Evolutionary conservation across 305 asterid genomes (phyloP).

Genomic region (Fraxinus angustifolia): DNA sequence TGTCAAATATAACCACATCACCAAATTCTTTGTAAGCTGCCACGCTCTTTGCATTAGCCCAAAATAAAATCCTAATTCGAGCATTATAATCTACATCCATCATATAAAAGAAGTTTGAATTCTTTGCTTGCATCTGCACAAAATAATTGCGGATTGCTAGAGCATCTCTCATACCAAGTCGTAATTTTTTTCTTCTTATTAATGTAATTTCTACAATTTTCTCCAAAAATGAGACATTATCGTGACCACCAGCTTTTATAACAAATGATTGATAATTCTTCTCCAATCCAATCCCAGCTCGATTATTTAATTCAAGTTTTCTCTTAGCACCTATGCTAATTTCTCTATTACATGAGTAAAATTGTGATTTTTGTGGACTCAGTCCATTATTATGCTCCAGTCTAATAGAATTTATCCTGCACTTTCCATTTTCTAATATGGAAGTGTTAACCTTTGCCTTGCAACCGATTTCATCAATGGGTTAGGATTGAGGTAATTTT

Average conservation of each 20-base stretch:
- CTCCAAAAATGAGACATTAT: background rate
- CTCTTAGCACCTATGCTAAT: background rate
- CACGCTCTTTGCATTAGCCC: background rate
- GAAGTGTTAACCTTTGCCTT: background rate
- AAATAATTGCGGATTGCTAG: background rate
- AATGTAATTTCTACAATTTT: background rate
- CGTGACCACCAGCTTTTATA: background rate
- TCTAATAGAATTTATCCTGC: background rate
- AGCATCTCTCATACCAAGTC: background rate
- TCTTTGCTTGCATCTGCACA: background rate
- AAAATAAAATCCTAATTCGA: background rate
- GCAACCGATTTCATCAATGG: background rate
- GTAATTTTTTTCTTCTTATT: background rate
- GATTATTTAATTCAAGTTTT: background rate
- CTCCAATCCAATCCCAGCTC: background rate
- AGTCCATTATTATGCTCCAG: background rate
- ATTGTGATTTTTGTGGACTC: background rate
- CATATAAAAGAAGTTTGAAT: background rate
- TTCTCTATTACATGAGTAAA: background rate
- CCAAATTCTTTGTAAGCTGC: background rate
- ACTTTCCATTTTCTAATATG: background rate
- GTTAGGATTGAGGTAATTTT: background rate
- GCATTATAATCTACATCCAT: background rate
- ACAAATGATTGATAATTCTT: background rate
- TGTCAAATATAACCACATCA: background rate